Evolutionary conservation across 2,329 filamentous ascomycete genomes (phyloP), one percentile per base, ranked within the genome.

Genomic region (Huntiella decipiens): DNA sequence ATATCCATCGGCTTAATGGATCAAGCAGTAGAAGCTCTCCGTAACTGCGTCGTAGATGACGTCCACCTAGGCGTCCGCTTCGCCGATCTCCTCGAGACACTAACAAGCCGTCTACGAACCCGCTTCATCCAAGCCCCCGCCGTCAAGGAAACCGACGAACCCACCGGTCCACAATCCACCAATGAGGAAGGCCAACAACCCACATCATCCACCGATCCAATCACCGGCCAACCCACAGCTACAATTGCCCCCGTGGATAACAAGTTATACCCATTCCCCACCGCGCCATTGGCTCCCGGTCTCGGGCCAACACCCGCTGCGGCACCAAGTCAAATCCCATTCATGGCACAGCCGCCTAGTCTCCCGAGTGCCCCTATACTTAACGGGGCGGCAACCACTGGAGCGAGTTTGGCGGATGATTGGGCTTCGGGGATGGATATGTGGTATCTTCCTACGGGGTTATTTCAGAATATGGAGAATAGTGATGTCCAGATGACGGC

Each of bases 1-100:
- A 68, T 81, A 40, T 83, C 79, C 51, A 79, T 91, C 28, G 70
- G 71, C 5, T 66, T 91, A 22, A 80, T 91, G 66, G 80, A 86
- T 55, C 67, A 72, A 28, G 82, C 80, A 0, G 80, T 87, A 0
- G 69, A 78, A 52, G 82, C 80, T 1, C 68, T 91, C 33, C 73
- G 80, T 13, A 81, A 75, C 53, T 86, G 80, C 51, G 80, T 87
- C 5, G 82, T 88, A 3, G 83, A 91, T 55, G 83, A 91, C 53
- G 82, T 88, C 5, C 83, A 91, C 57, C 69, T 91, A 4, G 82
- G 80, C n/a, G 85, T 82, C 49, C 74, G 82, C 5, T 91, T 91
- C 54, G 82, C 83, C 13, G 82, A 87, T 55, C 70, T 88, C 41
- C 72, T 88, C n/a, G 78, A 86, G 55, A 82, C 79, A 1, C 63